Evolutionary conservation across 2,329 filamentous ascomycete genomes (phyloP).

Genomic region (Penicillium decumbens): DNA sequence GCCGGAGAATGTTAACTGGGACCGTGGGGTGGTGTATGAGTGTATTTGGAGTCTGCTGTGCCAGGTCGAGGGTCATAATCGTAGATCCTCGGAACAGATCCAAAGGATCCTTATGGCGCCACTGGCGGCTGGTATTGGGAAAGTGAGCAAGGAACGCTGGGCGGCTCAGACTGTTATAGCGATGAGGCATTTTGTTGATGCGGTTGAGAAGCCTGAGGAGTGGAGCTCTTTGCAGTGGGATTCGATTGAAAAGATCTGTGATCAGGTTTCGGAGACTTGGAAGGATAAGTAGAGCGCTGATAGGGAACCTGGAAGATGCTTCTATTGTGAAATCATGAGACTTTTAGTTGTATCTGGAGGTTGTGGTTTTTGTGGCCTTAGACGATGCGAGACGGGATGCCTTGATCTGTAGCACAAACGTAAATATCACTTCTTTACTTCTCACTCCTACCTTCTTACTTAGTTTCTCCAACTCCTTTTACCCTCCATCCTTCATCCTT

Average conservation of each 20-base stretch:
- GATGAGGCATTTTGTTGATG: slow-evolving; percentile 50
- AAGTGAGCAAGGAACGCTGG: slow-evolving; percentile 47
- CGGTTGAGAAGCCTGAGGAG: slow-evolving; percentile 40
- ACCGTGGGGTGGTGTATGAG: slow-evolving; percentile 52
- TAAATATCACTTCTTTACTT: no score
- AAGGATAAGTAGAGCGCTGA: not conserved
- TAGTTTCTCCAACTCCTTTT: no score
- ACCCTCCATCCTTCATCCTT: no score
- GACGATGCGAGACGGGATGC: no score
- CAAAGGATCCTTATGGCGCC: slow-evolving; percentile 50
- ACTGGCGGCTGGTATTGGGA: slow-evolving; percentile 48
- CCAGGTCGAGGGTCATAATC: slow-evolving; percentile 48
- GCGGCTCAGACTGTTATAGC: slow-evolving; percentile 50
- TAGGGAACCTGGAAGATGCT: no score
- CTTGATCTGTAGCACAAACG: no score
- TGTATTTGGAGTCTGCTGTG: slow-evolving; percentile 52
- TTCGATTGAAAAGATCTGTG: slow-evolving; percentile 27
- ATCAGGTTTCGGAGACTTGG: slow-evolving; percentile 18
- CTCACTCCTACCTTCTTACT: no score
- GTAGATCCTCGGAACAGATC: slow-evolving; percentile 26
- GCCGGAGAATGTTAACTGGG: slow-evolving; percentile 45
- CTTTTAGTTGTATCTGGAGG: no score
- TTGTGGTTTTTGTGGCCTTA: no score
- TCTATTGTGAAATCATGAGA: no score
- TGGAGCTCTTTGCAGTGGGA: slow-evolving; percentile 44